Base-by-base conservation (phyloP, 2,329 filamentous ascomycete species). In the Nigrospora sphaerica region DNA sequence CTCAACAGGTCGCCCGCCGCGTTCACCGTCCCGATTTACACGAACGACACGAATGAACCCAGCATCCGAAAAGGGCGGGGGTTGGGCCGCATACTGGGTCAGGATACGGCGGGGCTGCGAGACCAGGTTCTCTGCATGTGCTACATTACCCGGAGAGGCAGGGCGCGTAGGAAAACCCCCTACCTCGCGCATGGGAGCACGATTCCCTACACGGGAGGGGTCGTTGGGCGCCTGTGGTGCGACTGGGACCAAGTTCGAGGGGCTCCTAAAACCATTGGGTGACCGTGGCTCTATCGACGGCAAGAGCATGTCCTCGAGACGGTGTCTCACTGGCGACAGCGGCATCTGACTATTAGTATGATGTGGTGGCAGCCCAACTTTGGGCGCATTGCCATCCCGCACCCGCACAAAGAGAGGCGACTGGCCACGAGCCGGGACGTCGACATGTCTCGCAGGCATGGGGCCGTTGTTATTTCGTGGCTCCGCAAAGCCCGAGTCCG, bases 201-300 rank as follows among this genome's bases (percentile, higher is more conserved):
- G 53, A 47, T 55, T 41, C 46, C 55, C 44, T 14, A 56, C 37
- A 42, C 54, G 56, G 39, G 54, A 53, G 32, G 45, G 45, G 48
- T 58, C 55, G 32, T 16, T 23, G 23, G 10, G 17, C 1, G 42
- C 11, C 13, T 44, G 42, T 12, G 19, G 35, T 18, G 14, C 19
- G 19, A 13, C 16, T 16, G 33, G 42, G 23, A 10, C 23, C 23
- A 28, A 10, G 7, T 28, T 28, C 23, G 23, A 28, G 23, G 23
- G 23, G 23, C 23, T 28, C 23, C 23, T 28, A 32, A 52, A 14
- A 38, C 44, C 44, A 37, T 48, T 46, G 11, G 60, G 61, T 35
- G 61, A 63, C 32, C 49, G 45, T 45, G 61, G 59, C 47, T 64
- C 61, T 52, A 64, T 57, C 33, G 61, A 64, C 42, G 55, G 57